A percentile compares a stretch with the other conserved stretches of the same genome.
phyloP scores from a whole-genome alignment of 768 basidiomycete species.

The Termitomyces sp. region DNA sequence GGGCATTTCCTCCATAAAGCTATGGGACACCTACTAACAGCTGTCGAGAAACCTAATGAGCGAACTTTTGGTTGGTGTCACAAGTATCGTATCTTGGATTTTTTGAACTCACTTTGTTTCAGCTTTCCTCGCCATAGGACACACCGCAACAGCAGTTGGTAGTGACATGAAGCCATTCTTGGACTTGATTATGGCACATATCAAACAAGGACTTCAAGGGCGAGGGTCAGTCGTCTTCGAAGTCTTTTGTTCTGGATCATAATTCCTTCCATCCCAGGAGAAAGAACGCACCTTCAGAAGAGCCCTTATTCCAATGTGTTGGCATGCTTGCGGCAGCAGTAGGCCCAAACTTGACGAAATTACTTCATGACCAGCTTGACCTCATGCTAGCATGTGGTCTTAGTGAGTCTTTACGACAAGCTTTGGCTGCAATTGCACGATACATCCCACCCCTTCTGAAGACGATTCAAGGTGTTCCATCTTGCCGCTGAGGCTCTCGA shows the following conservation, averaged over 20 bases:
- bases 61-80: conserved; percentile 71
- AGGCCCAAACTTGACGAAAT: conserved; percentile 91
- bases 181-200: conserved; percentile 83
- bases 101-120: conserved; percentile 10
- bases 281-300: conserved; percentile 91
- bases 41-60: conserved; percentile 86
- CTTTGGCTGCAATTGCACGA: conserved; percentile 77
- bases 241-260: background rate
- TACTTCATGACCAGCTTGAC: conserved; percentile 94
- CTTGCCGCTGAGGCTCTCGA: background rate
- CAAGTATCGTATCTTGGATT: background rate
- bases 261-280: conserved; percentile 39
- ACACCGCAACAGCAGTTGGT: conserved; percentile 86
- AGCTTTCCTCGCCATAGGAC: conserved; percentile 97
- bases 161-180: conserved; percentile 96
- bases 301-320: conserved; percentile 96
- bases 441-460: conserved; percentile 87
- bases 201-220: conserved; percentile 84
- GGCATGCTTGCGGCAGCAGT: conserved; percentile 95
- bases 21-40: conserved; percentile 87
- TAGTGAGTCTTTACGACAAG: conserved; percentile 82
- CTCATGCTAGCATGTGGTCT: conserved; percentile 94
- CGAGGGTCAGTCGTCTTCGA: conserved; percentile 57
- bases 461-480: conserved; percentile 76
- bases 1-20: conserved; percentile 89